A percentile compares a stretch with the other conserved stretches of the same genome.
Evolutionary conservation across 495 filamentous ascomycete species (phyloP).

Genomic region (Penicillium desertorum): DNA sequence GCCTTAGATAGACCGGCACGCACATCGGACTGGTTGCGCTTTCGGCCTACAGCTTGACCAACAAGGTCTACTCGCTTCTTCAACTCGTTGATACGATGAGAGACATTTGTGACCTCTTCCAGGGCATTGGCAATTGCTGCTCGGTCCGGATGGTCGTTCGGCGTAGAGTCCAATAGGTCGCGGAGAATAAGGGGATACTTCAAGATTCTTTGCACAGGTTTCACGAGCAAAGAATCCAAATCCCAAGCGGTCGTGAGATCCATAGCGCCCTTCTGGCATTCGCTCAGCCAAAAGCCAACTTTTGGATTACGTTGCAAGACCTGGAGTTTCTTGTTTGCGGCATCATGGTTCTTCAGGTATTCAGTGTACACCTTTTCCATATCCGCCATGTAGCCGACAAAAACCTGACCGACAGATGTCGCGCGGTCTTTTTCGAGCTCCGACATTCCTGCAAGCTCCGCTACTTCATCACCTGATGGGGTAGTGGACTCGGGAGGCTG

Average conservation of each 20-base stretch:
- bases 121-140: constrained; percentile 61
- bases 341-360: constrained; percentile 83
- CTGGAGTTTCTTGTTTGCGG: constrained; percentile 74
- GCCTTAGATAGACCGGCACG: constrained; percentile 78
- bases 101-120: constrained; percentile 64
- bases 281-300: constrained; percentile 85
- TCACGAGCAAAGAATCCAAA: constrained; percentile 88
- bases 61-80: constrained; percentile 90
- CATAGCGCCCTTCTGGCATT: constrained; percentile 82
- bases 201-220: constrained; percentile 87
- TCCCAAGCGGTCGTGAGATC: constrained; percentile 93
- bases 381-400: constrained; percentile 65
- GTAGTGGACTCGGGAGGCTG: constrained; percentile 20
- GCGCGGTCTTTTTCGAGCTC: constrained; percentile 72
- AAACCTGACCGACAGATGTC: constrained; percentile 77
- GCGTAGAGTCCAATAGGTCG: constrained; percentile 75
- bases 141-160: constrained; percentile 78
- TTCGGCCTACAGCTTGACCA: constrained; percentile 79
- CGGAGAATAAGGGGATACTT: constrained; percentile 87
- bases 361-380: constrained; percentile 86
- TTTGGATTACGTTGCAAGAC: constrained; percentile 69
- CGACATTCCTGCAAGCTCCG: constrained; percentile 41
- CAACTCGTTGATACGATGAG: constrained; percentile 83
- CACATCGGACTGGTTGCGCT: constrained; percentile 88
- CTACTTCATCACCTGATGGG: constrained; percentile 14